These are phyloP conservation scores for Pyrenula massariospora DNA, from an alignment of 495 filamentous ascomycete genomes.

Conservation along the genomic window DNA sequence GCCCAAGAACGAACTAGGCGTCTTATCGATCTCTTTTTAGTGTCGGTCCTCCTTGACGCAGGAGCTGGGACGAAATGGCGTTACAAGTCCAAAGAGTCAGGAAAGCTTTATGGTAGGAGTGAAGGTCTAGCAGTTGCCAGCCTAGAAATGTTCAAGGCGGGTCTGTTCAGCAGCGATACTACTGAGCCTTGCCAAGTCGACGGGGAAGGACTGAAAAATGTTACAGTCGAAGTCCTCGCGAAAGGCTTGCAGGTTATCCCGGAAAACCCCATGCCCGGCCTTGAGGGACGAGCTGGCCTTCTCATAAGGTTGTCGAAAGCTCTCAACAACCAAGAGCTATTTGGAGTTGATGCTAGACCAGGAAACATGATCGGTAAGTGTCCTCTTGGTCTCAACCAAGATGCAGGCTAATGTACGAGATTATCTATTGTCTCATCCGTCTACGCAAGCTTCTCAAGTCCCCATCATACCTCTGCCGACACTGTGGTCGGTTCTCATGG, in stretches of 20 bases:
- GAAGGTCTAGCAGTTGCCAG: conserved; percentile 91
- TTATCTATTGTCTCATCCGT: conserved; percentile 82
- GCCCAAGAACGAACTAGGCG: conserved; percentile 50
- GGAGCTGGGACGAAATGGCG: conserved; percentile 58
- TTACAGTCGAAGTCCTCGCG: conserved; percentile 64
- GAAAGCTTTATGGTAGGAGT: conserved; percentile 69
- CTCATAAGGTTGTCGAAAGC: conserved; percentile 66
- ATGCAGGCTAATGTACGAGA: conserved; percentile 36
- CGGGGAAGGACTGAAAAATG: conserved; percentile 59
- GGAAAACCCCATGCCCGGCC: conserved; percentile 70
- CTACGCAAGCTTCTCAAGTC: conserved; percentile 74
- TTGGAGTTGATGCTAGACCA: conserved; percentile 74
- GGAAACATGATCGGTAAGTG: conserved; percentile 87
- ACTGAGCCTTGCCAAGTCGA: conserved; percentile 83
- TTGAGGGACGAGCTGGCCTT: conserved; percentile 77
- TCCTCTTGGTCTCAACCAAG: conserved; percentile 1
- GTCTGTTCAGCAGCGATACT: conserved; percentile 78
- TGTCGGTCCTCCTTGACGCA: conserved; percentile 58
- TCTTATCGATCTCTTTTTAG: conserved; percentile 55
- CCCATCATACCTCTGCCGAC: conserved; percentile 86
- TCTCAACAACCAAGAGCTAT: conserved; percentile 70
- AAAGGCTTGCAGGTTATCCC: conserved; percentile 75
- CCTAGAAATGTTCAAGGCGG: conserved; percentile 94
- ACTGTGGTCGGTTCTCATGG: conserved; percentile 81
- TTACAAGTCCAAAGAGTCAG: conserved; percentile 85